Base-by-base conservation (phyloP, 78 protist species). In the Thecamonas trahens region DNA sequence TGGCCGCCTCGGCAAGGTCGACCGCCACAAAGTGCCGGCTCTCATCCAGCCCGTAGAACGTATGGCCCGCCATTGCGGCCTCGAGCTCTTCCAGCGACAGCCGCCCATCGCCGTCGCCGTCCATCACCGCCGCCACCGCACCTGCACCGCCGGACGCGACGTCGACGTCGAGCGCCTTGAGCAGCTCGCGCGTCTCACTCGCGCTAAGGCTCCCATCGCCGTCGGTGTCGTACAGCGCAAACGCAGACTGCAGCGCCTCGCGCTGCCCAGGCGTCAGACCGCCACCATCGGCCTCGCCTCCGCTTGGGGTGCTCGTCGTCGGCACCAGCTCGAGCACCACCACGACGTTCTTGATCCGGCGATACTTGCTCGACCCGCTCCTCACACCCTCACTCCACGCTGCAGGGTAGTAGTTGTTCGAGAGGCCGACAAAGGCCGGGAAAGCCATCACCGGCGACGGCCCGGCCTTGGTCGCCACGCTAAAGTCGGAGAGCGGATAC, bases 1-100 rank as follows among this genome's bases (percentile, higher is more conserved):
- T 76, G 47, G 77, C 89, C n/a, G 83, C 89, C 70, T 84, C 89
- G 2, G 72, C 81, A 14, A 84, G 68, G 26, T 81, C 42, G 44
- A 84, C 59, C 24, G 72, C 39, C 45, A 70, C 69, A 22, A 61
- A 37, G 61, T 15, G 61, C n/a, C n/a, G n/a, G 8, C 38, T 6
- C 38, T 8, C 17, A 9, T 38, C 34, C 50, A 62, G n/a, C 50
- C n/a, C 34, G 22, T 62, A 29, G 67, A 32, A 38, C 24, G 67
- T 62, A 8, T 44, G 42, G 26, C 20, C 24, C 58, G n/a, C 26
- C 67, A 62, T 62, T 26, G 34, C 34, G 32, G n/a, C 67, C 50
- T 62, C 34, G 58, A 62, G 22, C 32, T 44, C 26, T 13, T n/a
- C n/a, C n/a, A n/a, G n/a, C n/a, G n/a, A n/a, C n/a, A n/a, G n/a